Percentiles rank a stretch among this genome's conserved stretches.
Conservation (phyloP, 2,329 filamentous ascomycete species). For the Curvularia lunata region DNA sequence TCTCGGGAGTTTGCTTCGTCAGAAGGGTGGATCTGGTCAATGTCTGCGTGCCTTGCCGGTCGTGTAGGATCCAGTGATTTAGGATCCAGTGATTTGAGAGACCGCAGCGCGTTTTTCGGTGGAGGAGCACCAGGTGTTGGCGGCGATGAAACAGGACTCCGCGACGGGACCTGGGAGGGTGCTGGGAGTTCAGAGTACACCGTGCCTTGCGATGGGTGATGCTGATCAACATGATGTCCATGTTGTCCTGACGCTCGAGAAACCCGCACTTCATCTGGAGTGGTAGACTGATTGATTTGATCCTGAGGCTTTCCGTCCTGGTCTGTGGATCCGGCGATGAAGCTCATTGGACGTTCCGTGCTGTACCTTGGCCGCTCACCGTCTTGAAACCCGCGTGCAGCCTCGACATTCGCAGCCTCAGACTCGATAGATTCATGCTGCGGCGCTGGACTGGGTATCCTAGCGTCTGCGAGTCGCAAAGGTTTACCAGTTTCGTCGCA, state of each 20-base stretch:
- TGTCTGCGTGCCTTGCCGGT: slow-evolving; percentile 11
- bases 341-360: slow-evolving; percentile 48
- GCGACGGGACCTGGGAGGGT: slow-evolving; percentile 11
- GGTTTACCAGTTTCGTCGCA: slow-evolving; percentile 40
- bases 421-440: slow-evolving; percentile 12
- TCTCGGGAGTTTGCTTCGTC: slow-evolving; percentile 16
- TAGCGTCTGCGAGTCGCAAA: slow-evolving; percentile 29
- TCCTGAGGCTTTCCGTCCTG: slow-evolving; percentile 45
- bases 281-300: slow-evolving; percentile 39
- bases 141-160: slow-evolving; percentile 5
- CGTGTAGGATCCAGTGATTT: slow-evolving; percentile 3
- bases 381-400: slow-evolving; percentile 22
- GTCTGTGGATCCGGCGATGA: slow-evolving; percentile 44
- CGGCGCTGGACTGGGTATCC: slow-evolving; percentile 9
- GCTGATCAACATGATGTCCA: slow-evolving; percentile 15
- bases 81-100: slow-evolving; percentile 4
- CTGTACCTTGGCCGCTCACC: slow-evolving; percentile 36
- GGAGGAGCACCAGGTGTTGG: slow-evolving; percentile 10
- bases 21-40: slow-evolving; percentile 19
- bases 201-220: slow-evolving; percentile 8
- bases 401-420: slow-evolving; percentile 8
- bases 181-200: slow-evolving; percentile 20
- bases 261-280: slow-evolving; percentile 12
- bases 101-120: slow-evolving; percentile 8
- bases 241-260: slow-evolving; percentile 15